These are phyloP conservation scores for Solanum boliviense DNA, from an alignment of 257 asterid species.

Conservation along the genomic window DNA sequence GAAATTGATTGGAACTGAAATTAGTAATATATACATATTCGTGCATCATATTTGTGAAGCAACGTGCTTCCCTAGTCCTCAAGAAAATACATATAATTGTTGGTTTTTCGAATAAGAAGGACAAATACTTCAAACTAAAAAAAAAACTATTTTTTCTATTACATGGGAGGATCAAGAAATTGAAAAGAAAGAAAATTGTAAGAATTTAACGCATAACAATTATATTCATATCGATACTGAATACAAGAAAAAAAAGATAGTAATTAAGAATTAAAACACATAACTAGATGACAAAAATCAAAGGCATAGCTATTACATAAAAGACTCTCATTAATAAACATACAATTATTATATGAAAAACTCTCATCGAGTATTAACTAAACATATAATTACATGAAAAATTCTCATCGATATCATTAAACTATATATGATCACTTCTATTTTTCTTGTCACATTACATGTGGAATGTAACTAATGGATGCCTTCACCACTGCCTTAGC, in stretches of 20 bases:
- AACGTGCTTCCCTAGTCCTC: background rate
- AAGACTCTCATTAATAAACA: background rate
- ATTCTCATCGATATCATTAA: background rate
- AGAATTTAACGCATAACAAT: background rate
- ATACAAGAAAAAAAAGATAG: background rate
- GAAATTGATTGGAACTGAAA: too few species aligned
- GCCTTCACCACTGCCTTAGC: background rate
- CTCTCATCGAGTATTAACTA: background rate
- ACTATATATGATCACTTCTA: background rate
- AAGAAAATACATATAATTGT: background rate
- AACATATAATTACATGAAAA: background rate
- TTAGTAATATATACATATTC: too few species aligned
- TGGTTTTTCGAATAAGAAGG: background rate
- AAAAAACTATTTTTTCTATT: background rate
- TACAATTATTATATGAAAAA: background rate
- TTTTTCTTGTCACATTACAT: background rate
- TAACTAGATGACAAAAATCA: background rate
- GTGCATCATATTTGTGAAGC: background rate
- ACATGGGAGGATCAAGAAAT: background rate
- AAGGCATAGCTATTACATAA: too few species aligned
- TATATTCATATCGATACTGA: background rate
- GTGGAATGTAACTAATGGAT: background rate
- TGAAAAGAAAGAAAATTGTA: background rate
- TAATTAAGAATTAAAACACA: background rate
- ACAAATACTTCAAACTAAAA: background rate